These are phyloP conservation scores for Gentiana straminea DNA, from an alignment of 257 asterid genomes.

Conservation along the genomic window DNA sequence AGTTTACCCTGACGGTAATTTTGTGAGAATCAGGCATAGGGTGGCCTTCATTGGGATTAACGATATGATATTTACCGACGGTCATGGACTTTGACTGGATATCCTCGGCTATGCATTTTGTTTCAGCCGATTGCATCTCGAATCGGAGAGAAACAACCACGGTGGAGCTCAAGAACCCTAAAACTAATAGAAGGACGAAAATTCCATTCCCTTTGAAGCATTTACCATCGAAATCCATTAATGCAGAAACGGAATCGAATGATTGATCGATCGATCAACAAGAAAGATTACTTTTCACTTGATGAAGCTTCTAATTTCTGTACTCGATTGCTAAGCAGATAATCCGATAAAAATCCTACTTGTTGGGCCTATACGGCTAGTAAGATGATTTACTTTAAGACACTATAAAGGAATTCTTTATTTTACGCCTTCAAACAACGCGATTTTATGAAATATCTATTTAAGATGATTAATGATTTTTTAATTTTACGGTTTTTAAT, in stretches of 20 bases:
- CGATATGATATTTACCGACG: conserved; percentile 80
- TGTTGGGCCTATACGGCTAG: no score
- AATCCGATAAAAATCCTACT: no score
- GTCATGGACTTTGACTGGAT: conserved; percentile 85
- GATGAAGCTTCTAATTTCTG: no score
- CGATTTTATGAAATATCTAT: no score
- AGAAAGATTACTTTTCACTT: no score
- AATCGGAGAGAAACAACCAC: conserved; percentile 64
- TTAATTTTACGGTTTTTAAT: no score
- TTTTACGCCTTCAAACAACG: no score
- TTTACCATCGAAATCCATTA: conserved; percentile 5
- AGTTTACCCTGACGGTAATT: conserved; percentile 64
- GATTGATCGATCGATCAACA: not conserved
- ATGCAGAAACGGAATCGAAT: not conserved
- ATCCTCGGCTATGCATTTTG: conserved; percentile 94
- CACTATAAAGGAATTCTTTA: no score
- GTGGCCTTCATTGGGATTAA: conserved; percentile 63
- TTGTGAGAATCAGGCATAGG: conserved; percentile 88
- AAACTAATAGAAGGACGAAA: conserved; percentile 20
- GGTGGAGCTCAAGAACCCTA: conserved; percentile 28
- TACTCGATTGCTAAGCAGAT: no score
- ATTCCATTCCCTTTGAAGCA: not conserved
- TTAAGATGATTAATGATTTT: no score
- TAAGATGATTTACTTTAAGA: no score
- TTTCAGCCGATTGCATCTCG: conserved; percentile 71